Evolutionary conservation across 352 stramenopile genomes (phyloP).

Genomic region (Pythium pyrilobum): DNA sequence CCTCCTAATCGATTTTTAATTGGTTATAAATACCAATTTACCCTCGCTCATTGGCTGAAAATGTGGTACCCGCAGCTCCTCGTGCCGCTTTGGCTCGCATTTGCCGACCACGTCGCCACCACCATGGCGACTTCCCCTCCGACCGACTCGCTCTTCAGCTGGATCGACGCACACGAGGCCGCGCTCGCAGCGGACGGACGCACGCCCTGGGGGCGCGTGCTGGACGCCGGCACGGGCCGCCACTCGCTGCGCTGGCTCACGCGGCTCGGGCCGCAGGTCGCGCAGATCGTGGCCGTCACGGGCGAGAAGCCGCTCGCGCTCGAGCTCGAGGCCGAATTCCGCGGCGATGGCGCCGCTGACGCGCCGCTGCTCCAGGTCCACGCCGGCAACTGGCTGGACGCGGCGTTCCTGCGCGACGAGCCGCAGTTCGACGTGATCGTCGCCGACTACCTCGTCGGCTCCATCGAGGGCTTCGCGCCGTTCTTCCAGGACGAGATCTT

Average conservation of each 20-base stretch:
- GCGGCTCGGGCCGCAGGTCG: slow-evolving; percentile 28
- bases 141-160: slow-evolving; percentile 42
- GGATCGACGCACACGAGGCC: slow-evolving; percentile 38
- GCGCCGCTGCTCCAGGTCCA: slow-evolving; percentile 26
- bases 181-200: background rate
- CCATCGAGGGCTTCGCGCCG: slow-evolving; percentile 81
- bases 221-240: slow-evolving; percentile 79
- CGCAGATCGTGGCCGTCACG: slow-evolving; percentile 43
- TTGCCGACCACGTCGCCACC: background rate
- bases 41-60: background rate
- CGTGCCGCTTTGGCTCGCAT: too few relatives aligned
- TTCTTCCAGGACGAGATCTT: slow-evolving; percentile 87
- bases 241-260: slow-evolving; percentile 84
- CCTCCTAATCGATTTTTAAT: too few relatives aligned
- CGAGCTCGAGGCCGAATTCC: slow-evolving; percentile 23
- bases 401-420: slow-evolving; percentile 29
- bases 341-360: background rate
- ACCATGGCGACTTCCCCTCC: slow-evolving; percentile 2
- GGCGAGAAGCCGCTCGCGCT: slow-evolving; percentile 37
- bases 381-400: slow-evolving; percentile 51
- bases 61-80: too few relatives aligned
- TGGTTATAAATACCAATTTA: slow-evolving; percentile 1
- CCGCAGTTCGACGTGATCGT: slow-evolving; percentile 46
- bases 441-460: slow-evolving; percentile 82
- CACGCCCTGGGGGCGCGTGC: slow-evolving; percentile 33